Percentiles rank a stretch among this genome's conserved stretches.
phyloP scores from a whole-genome alignment of 2,329 filamentous ascomycete genomes.

The Fusarium coffeatum region DNA sequence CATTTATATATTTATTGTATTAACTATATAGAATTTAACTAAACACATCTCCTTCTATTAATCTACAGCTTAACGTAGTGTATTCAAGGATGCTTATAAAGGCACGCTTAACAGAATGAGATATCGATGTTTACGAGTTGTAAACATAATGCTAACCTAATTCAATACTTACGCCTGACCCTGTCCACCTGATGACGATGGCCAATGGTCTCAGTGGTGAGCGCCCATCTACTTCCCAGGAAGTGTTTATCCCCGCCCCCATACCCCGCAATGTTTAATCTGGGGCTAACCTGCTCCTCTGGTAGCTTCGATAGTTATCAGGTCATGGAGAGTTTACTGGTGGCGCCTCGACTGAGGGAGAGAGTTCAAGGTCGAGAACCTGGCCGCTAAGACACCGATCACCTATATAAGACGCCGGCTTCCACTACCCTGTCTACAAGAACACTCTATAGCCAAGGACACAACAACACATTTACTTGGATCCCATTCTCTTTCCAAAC shows the following conservation, averaged over 20 bases:
- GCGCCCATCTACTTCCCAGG: background rate
- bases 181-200: background rate
- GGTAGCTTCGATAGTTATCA: background rate
- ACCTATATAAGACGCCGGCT: background rate
- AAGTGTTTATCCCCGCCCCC: background rate
- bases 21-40: too few relatives aligned
- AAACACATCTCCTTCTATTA: too few relatives aligned
- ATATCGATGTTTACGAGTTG: rapidly evolving
- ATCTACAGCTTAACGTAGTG: too few relatives aligned
- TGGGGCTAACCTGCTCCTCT: background rate
- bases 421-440: background rate
- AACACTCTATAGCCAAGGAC: rapidly evolving
- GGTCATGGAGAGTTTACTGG: too few relatives aligned
- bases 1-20: too few relatives aligned
- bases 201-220: background rate
- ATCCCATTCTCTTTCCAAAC: rapidly evolving
- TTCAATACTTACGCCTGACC: background rate
- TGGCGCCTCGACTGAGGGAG: too few relatives aligned
- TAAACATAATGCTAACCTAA: background rate
- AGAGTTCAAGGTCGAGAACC: background rate
- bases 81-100: too few relatives aligned
- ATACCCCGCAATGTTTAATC: background rate
- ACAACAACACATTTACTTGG: background rate
- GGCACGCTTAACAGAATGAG: too few relatives aligned
- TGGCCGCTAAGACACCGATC: background rate